Base-by-base conservation (phyloP, 2,329 filamentous ascomycete species). In the Pseudocercospora fijiensis region DNA sequence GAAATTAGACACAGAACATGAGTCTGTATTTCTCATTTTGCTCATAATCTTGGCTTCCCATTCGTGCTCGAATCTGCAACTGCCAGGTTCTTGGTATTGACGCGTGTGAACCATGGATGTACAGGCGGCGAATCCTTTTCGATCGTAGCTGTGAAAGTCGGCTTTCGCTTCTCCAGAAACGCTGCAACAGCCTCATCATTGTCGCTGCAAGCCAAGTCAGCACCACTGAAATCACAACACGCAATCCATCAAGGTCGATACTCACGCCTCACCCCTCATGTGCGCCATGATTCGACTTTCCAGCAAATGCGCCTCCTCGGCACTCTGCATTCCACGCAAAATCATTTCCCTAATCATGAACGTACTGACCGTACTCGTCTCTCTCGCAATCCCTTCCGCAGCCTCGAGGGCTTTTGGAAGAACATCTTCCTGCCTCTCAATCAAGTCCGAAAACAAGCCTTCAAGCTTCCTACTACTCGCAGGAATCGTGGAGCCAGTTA, bases 261-360 rank as follows among this genome's bases (percentile, higher is more conserved):
- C 65, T 58, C 60, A 67, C 65, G 60, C 57, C n/a, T 60, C 64
- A 7, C 61, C 65, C 56, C 67, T 53, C 65, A 69, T 66, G 20
- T 65, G 60, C 13, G 59, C 67, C 65, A 69, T 69, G 3, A 69
- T 57, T 26, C 67, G 52, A n/a, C 55, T 61, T 60, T 69, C 67
- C 52, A 69, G 26, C 27, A 69, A 57, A 65, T 69, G 67, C 26
- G 67, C 67, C 22, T 62, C 63, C 49, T 69, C 67, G 13, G 67
- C 63, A 58, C 67, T 67, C 13, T 64, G 52, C 28, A 60, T 43
- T 2, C 67, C 67, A 18, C 67, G 61, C 33, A 59, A 69, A 8
- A 69, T 24, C 67, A 69, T 69, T 60, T 69, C 67, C 8, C 67
- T 63, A 8, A 67, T 69, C 67, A 69, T 69, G 18, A 61, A 69